Base-by-base conservation (phyloP, 345 rosid species). In the Combretum micranthum region DNA sequence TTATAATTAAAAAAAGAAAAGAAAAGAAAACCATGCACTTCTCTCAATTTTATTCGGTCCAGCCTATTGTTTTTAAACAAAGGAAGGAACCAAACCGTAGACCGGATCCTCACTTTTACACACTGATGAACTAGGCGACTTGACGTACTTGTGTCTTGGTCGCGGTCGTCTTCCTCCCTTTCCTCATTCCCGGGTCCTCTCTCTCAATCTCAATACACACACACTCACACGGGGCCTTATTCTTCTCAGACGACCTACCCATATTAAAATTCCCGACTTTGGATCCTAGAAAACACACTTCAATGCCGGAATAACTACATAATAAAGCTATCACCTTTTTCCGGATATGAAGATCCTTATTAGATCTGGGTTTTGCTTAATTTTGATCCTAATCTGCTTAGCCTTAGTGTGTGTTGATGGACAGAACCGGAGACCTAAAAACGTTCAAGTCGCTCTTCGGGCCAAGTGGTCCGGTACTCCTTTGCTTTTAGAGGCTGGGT, bases 381-480 rank as follows among this genome's bases (percentile, higher is more conserved):
- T 73, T 45, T 57, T 70, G 53, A 26, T 79, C 52, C 25, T 86
- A 39, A 51, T 75, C 57, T 70, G 77, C 61, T 43, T 64, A 68
- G 72, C 59, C 42, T 69, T 54, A 62, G 64, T 55, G 86, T 69
- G 73, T 69, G 53, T 69, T 69, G 64, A 44, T 66, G 88, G 80
- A 22, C 80, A 80, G 66, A 77, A 51, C 70, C 91, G 81, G 60
- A 70, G 77, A 49, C 95, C 94, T 21, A 93, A 85, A 73, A 93
- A 87, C 69, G 95, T 93, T 49, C 84, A 93, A 78, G 91, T 82
- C 46, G 92, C 95, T 1, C 74, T 93, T 73, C 80, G 74, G 45
- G 96, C 94, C 19, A 93, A 87, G 71, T 89, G 95, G 97, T 80
- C 84, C 55, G 99, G 99, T 59, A 89, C 97, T 75, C 94, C 99